These are phyloP conservation scores for Curvularia sp. DNA, from an alignment of 2,329 filamentous ascomycete genomes.

Conservation along the genomic window DNA sequence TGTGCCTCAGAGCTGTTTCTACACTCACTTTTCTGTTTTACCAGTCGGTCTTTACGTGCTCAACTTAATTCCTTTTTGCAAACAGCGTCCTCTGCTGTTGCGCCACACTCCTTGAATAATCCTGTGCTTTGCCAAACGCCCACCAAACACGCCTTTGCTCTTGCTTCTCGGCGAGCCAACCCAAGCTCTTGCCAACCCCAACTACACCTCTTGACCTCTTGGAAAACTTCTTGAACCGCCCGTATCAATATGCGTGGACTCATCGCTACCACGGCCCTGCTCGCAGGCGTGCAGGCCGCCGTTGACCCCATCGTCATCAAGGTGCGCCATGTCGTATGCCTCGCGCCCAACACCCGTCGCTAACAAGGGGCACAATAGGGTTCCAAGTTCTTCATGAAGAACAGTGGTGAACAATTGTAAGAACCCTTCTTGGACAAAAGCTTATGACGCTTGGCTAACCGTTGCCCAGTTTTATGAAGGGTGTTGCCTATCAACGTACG, in stretches of 20 bases:
- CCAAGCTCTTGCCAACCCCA: conserved; percentile 37
- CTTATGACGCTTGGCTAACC: conserved; percentile 21
- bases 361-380: conserved; percentile 62
- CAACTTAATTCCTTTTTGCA: conserved; percentile 30
- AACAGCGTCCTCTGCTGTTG: conserved; percentile 33
- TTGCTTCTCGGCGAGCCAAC: conserved; percentile 33
- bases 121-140: conserved; percentile 17
- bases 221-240: conserved; percentile 30
- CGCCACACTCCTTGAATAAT: conserved; percentile 32
- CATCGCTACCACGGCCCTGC: conserved; percentile 58
- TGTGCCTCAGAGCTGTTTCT: conserved; percentile 45
- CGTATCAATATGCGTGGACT: conserved; percentile 62
- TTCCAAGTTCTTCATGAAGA: conserved; percentile 88
- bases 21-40: conserved; percentile 38
- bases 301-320: conserved; percentile 74
- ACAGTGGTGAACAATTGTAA: conserved; percentile 73
- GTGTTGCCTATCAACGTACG: conserved; percentile 85
- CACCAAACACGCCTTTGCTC: conserved; percentile 17
- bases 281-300: conserved; percentile 61
- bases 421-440: conserved; percentile 10
- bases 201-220: conserved; percentile 38
- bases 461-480: conserved; percentile 75
- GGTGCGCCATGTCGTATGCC: conserved; percentile 52
- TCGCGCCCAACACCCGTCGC: conserved; percentile 8
- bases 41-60: conserved; percentile 40